Base-by-base conservation (phyloP, 2,329 filamentous ascomycete species). In the Cytospora chrysosperma region DNA sequence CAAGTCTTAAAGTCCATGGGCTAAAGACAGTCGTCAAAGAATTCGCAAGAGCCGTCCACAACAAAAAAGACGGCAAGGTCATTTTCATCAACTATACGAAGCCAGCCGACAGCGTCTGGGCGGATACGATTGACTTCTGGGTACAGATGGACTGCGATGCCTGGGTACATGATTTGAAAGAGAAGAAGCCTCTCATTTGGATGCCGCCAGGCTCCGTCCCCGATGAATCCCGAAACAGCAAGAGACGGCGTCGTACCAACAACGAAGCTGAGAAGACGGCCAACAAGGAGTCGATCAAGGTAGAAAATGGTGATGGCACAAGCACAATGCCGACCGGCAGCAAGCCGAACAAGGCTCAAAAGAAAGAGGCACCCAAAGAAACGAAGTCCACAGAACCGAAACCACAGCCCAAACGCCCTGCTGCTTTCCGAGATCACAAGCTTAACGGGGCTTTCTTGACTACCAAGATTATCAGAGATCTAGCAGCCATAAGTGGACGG, bases 81-180 rank as follows among this genome's bases (percentile, higher is more conserved):
- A 79, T 91, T 5, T 91, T 91, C 75, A 85, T 91, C 67, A 92
- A 92, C 73, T 84, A 88, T 26, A 90, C 88, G 1, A 89, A 89
- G 69, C 88, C 88, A 0, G 81, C 88, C 0, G 88, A 90, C 70
- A 91, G 88, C 70, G 83, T 82, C 1, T 92, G 89, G 89, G 85
- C 87, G 1, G 88, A 90, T 60, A 77, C 90, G 0, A 88, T 92
- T 59, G 89, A 92, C 74, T 90, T 88, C 66, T 91, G 88, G 85
- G 82, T 92, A 1, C 82, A 89, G 67, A 90, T 88, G 88, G 88
- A 91, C 70, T 91, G 88, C 65, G 89, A 92, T 68, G 85, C 85
- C 4, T 92, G 88, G 88, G 88, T 91, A 0, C 74, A 80, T 12
- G 86, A 90, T 69, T 72, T 91, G 60, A 85, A 83, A 65, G 74